Conservation (phyloP, 768 basidiomycete species). For the Leccinum aurantiacum region DNA sequence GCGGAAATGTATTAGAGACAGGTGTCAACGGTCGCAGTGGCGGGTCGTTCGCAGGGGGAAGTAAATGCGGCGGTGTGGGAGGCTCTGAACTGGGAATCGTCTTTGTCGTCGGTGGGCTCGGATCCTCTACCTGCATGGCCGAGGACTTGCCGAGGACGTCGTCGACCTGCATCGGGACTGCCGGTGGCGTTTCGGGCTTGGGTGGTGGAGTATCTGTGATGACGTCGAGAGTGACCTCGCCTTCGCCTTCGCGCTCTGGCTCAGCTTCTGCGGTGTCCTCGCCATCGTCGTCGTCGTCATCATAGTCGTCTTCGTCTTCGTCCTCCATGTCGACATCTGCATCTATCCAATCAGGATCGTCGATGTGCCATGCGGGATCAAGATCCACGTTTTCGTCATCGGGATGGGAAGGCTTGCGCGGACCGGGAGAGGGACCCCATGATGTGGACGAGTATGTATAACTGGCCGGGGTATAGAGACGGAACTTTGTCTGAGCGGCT, state of each 20-base stretch:
- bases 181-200: constrained; percentile 1
- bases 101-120: background rate
- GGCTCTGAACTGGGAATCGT: background rate
- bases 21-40: constrained; percentile 10
- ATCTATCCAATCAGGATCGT: constrained; percentile 28
- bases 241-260: constrained; percentile 16
- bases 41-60: background rate
- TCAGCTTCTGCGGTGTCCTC: constrained; percentile 21
- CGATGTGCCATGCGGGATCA: constrained; percentile 21
- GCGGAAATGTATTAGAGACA: constrained; percentile 1
- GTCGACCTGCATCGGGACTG: constrained; percentile 7
- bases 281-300: constrained; percentile 34
- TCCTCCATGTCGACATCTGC: constrained; percentile 33
- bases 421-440: constrained; percentile 13
- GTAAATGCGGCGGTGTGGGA: background rate
- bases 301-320: constrained; percentile 32
- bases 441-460: constrained; percentile 30
- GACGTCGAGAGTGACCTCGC: constrained; percentile 14
- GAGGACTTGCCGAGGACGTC: background rate
- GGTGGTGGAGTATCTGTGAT: constrained; percentile 5
- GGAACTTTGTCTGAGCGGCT: constrained; percentile 24
- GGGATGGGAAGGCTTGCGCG: constrained; percentile 14
- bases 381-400: constrained; percentile 23
- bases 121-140: background rate
- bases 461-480: constrained; percentile 35